Percentiles rank a stretch among this genome's conserved stretches.
phyloP scores from a whole-genome alignment of 1,284 basidiomycete genomes.

The Leccinum fallax region DNA sequence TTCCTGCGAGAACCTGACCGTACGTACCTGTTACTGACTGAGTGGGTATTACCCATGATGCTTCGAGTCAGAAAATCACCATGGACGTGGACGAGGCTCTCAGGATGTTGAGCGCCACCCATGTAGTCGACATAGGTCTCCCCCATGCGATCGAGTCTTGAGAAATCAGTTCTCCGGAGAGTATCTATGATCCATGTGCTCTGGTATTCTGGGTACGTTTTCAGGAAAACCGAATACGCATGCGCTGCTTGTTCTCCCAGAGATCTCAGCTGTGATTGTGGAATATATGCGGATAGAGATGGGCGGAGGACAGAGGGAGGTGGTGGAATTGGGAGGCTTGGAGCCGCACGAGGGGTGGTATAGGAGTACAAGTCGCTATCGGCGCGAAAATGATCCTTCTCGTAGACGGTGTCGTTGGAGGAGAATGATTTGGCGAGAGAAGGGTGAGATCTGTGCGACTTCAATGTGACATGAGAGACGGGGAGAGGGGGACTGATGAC shows the following conservation, averaged over 20 bases:
- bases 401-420: slow-evolving; percentile 35
- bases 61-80: slow-evolving; percentile 63
- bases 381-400: slow-evolving; percentile 31
- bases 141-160: slow-evolving; percentile 57
- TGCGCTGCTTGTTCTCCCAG: slow-evolving; percentile 32
- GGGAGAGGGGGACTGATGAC: slow-evolving; percentile 28
- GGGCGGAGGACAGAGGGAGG: slow-evolving; percentile 6
- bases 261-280: slow-evolving; percentile 23
- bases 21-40: slow-evolving; percentile 73
- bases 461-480: slow-evolving; percentile 41
- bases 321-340: background rate
- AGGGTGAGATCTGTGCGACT: slow-evolving; percentile 39
- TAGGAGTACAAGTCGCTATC: slow-evolving; percentile 13
- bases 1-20: slow-evolving; percentile 16
- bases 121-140: slow-evolving; percentile 84
- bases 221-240: slow-evolving; percentile 46
- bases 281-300: slow-evolving; percentile 32
- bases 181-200: slow-evolving; percentile 69
- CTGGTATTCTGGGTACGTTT: slow-evolving; percentile 52
- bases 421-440: slow-evolving; percentile 36
- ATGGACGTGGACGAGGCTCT: slow-evolving; percentile 69
- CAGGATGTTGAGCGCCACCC: slow-evolving; percentile 77
- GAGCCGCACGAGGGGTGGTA: background rate
- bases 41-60: slow-evolving; percentile 82
- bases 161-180: slow-evolving; percentile 69